A percentile compares a stretch with the other conserved stretches of the same genome.
phyloP scores from a whole-genome alignment of 352 stramenopile species.

The Albugo laibachii region DNA sequence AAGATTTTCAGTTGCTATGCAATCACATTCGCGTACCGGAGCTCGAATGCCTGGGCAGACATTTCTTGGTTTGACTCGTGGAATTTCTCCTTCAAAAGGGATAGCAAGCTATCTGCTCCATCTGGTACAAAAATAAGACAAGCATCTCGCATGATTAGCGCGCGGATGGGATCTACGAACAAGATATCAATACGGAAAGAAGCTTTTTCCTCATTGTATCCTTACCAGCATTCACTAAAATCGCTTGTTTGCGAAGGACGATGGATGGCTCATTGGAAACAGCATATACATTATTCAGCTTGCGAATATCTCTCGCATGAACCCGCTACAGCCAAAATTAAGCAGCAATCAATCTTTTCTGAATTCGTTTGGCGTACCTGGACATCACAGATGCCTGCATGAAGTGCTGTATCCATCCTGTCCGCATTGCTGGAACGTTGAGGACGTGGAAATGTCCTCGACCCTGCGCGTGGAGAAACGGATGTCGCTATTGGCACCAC shows the following conservation, averaged over 20 bases:
- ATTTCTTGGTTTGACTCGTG: constrained; percentile 1
- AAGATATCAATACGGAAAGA: not conserved
- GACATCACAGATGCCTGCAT: not conserved
- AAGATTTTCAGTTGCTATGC: not conserved
- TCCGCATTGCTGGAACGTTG: too few species aligned
- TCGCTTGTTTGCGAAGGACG: constrained; percentile 6
- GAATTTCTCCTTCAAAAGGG: constrained; percentile 5
- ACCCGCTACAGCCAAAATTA: constrained; percentile 4
- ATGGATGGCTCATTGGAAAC: constrained; percentile 6
- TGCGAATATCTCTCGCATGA: constrained; percentile 5
- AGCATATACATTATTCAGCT: constrained; percentile 4
- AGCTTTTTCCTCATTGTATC: not conserved
- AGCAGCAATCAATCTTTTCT: not conserved
- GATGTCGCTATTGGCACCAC: not conserved
- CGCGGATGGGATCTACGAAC: constrained; percentile 16
- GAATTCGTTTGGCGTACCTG: not conserved
- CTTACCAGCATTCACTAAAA: constrained; percentile 7
- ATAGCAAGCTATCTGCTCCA: constrained; percentile 7
- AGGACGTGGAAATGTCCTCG: too few species aligned
- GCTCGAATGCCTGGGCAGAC: constrained; percentile 25
- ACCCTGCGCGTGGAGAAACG: too few species aligned
- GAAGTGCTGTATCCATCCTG: not conserved
- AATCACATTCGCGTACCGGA: constrained; percentile 16
- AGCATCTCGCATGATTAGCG: constrained; percentile 18
- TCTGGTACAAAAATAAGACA: constrained; percentile 16